Conservation (phyloP, 106 monocot genomes). For the Dendrobium catenatum region DNA sequence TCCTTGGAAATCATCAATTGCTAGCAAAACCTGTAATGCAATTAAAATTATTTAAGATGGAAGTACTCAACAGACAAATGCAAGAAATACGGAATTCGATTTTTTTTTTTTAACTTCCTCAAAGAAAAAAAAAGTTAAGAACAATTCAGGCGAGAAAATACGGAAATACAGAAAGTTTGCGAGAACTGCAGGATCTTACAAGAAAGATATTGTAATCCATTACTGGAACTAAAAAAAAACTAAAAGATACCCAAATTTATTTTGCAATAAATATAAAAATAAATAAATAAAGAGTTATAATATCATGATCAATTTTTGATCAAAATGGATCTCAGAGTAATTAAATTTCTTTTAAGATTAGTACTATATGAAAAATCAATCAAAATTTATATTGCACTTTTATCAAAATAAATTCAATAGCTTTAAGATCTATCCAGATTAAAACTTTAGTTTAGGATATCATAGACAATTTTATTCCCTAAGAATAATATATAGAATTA, state of each 20-base stretch:
- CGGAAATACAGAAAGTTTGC: neutral
- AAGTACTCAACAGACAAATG: neutral
- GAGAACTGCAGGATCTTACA: neutral
- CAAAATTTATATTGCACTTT: too few relatives aligned
- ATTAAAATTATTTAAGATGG: too few relatives aligned
- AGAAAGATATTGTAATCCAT: neutral
- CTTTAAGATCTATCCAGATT: too few relatives aligned
- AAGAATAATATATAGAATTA: neutral
- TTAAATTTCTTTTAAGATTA: too few relatives aligned
- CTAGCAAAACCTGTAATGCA: slow-evolving; percentile 48
- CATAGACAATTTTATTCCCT: too few relatives aligned
- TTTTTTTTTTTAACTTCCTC: neutral
- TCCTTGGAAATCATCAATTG: slow-evolving; percentile 46
- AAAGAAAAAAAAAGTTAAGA: neutral
- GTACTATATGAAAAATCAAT: too few relatives aligned
- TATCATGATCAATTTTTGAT: too few relatives aligned
- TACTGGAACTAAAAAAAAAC: neutral
- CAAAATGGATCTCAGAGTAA: too few relatives aligned
- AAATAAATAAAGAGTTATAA: too few relatives aligned
- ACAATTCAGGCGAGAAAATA: neutral
- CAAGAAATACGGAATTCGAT: neutral
- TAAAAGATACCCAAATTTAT: neutral
- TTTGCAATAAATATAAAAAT: too few relatives aligned
- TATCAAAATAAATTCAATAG: too few relatives aligned
- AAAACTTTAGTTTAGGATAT: too few relatives aligned